Evolutionary conservation across 192 early-diverging fungal genomes (phyloP).

Genomic region (Coemansia aciculifera): DNA sequence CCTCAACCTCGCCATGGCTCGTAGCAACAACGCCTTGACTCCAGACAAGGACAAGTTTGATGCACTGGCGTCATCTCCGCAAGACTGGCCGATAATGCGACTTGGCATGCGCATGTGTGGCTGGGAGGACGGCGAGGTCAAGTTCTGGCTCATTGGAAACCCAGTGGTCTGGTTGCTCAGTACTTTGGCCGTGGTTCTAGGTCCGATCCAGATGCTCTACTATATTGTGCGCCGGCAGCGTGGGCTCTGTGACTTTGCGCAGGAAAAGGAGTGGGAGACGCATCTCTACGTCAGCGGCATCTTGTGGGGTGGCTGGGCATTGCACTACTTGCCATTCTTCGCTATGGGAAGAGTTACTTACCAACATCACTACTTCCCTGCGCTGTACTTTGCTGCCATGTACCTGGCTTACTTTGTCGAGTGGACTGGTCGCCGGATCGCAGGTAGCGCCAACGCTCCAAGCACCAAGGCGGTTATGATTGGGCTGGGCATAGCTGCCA

Average conservation of each 20-base stretch:
- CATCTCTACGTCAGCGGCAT: conserved; percentile 74
- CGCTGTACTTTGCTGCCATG: conserved; percentile 90
- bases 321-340: conserved; percentile 94
- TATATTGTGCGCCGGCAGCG: conserved; percentile 63
- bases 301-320: conserved; percentile 82
- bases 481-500: conserved; percentile 30
- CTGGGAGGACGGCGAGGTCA: conserved; percentile 82
- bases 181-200: conserved; percentile 45
- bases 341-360: conserved; percentile 97
- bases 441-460: conserved; percentile 14
- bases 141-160: conserved; percentile 93
- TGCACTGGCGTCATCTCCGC: conserved; percentile 55
- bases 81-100: conserved; percentile 85
- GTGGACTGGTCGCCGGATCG: conserved; percentile 61
- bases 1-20: conserved; percentile 95
- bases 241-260: conserved; percentile 22
- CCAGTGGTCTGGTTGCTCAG: conserved; percentile 90
- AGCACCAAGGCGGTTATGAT: conserved; percentile 11
- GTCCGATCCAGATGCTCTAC: conserved; percentile 27
- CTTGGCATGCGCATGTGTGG: conserved; percentile 92
- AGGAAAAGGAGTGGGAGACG: conserved; percentile 62
- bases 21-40: conserved; percentile 91
- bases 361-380: conserved; percentile 96
- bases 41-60: conserved; percentile 93
- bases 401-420: conserved; percentile 75